A percentile compares a stretch with the other conserved stretches of the same genome.
These are phyloP conservation scores for Carallia pectinifolia DNA, from an alignment of 345 rosid genomes.

Conservation along the genomic window DNA sequence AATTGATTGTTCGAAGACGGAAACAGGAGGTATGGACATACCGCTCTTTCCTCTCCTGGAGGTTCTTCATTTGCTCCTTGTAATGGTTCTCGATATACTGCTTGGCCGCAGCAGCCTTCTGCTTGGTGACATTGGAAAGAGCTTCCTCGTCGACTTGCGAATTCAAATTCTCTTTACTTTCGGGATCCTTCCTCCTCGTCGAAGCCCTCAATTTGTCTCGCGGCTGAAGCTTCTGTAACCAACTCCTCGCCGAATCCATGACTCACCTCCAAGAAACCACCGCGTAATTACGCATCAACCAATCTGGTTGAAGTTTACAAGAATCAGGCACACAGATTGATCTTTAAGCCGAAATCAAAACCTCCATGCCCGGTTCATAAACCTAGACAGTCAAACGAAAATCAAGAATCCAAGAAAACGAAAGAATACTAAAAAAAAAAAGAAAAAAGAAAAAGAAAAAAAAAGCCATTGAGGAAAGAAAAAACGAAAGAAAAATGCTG, in stretches of 20 bases:
- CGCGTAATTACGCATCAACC: background rate
- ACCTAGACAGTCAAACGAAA: too few species aligned
- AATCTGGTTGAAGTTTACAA: too few species aligned
- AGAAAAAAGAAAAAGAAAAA: too few species aligned
- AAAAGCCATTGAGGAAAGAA: too few species aligned
- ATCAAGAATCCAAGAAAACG: too few species aligned
- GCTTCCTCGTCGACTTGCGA: constrained; percentile 19
- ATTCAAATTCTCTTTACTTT: constrained; percentile 22
- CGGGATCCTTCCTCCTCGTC: constrained; percentile 11
- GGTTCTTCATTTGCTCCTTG: constrained; percentile 81
- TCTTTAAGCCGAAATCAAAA: too few species aligned
- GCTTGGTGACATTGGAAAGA: constrained; percentile 58
- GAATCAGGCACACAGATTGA: too few species aligned
- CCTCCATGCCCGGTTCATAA: too few species aligned
- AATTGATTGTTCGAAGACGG: too few species aligned
- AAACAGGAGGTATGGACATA: constrained; percentile 1
- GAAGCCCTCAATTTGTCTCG: constrained; percentile 45
- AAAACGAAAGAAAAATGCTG: too few species aligned
- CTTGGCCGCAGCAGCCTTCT: constrained; percentile 78
- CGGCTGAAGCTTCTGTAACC: constrained; percentile 68
- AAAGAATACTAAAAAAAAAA: too few species aligned
- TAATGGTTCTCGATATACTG: constrained; percentile 88
- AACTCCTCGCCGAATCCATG: constrained; percentile 83
- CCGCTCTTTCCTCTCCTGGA: constrained; percentile 79
- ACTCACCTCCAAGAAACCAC: constrained; percentile 22